phyloP scores from a whole-genome alignment of 23 red algal genomes.

The Gracilaria domingensis region DNA sequence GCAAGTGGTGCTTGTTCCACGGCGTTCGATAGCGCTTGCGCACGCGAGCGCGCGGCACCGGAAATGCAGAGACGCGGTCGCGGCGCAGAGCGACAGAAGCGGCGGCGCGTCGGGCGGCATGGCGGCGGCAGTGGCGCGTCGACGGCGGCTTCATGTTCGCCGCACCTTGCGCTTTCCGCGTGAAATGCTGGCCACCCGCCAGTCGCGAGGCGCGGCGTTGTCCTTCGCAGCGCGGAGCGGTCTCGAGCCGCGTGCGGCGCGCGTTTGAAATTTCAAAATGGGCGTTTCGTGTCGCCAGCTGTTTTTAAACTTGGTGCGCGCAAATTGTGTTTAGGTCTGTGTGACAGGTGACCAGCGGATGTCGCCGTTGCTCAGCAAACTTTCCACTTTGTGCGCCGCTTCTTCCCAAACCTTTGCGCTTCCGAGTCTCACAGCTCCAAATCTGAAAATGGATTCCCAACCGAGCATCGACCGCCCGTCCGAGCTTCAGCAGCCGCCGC shows the following conservation, averaged over 20 bases:
- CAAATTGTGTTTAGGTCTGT: too few relatives aligned
- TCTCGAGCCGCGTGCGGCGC: background rate
- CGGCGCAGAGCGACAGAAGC: background rate
- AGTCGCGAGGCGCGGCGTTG: too few relatives aligned
- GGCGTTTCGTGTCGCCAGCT: background rate
- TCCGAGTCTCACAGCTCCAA: too few relatives aligned
- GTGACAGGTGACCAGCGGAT: background rate
- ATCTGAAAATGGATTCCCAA: background rate
- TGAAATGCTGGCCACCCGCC: too few relatives aligned
- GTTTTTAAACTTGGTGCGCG: too few relatives aligned
- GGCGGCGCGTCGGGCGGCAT: too few relatives aligned
- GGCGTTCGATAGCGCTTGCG: conserved; percentile 4
- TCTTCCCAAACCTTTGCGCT: background rate
- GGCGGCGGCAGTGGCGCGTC: background rate
- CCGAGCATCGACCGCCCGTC: background rate
- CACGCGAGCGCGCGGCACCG: background rate
- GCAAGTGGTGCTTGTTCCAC: background rate
- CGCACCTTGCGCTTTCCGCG: too few relatives aligned
- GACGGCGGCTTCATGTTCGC: background rate
- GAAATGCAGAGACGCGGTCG: background rate
- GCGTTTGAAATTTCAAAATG: background rate
- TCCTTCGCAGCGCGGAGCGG: background rate
- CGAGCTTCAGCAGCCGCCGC: background rate
- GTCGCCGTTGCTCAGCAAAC: too few relatives aligned
- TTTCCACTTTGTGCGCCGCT: background rate